These are phyloP conservation scores for Amphirosellinia nigrospora DNA, from an alignment of 495 filamentous ascomycete genomes.

Conservation along the genomic window DNA sequence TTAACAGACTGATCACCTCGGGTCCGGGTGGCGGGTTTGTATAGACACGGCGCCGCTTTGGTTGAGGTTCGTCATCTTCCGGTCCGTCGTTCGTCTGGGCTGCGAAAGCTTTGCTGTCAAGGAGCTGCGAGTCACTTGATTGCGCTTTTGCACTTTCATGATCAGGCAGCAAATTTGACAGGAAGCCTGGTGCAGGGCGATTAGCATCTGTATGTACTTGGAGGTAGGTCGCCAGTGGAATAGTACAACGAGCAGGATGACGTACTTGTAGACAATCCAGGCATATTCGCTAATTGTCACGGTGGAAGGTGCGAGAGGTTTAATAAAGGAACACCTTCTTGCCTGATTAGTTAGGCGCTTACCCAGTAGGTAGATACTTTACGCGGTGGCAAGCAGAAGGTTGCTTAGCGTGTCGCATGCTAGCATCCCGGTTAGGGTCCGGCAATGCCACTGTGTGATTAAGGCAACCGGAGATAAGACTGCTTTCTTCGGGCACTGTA, in stretches of 20 bases:
- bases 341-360: background rate
- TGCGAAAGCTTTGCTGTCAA: background rate
- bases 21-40: background rate
- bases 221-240: background rate
- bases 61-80: slow-evolving; percentile 1
- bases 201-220: background rate
- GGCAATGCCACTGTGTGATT: background rate
- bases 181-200: background rate
- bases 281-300: slow-evolving; percentile 1
- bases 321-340: background rate
- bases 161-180: background rate
- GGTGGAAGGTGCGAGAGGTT: slow-evolving; percentile 2
- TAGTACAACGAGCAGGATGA: background rate
- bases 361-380: background rate
- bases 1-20: slow-evolving; percentile 15
- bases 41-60: slow-evolving; percentile 17
- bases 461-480: background rate
- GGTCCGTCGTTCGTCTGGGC: background rate
- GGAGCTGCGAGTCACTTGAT: background rate
- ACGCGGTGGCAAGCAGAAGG: background rate
- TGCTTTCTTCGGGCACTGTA: background rate
- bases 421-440: background rate
- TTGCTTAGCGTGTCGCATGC: background rate
- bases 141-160: background rate
- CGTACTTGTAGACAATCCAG: slow-evolving; percentile 8